These are phyloP conservation scores for Dactylellina drechsleri DNA, from an alignment of 2,329 filamentous ascomycete genomes.

Conservation along the genomic window DNA sequence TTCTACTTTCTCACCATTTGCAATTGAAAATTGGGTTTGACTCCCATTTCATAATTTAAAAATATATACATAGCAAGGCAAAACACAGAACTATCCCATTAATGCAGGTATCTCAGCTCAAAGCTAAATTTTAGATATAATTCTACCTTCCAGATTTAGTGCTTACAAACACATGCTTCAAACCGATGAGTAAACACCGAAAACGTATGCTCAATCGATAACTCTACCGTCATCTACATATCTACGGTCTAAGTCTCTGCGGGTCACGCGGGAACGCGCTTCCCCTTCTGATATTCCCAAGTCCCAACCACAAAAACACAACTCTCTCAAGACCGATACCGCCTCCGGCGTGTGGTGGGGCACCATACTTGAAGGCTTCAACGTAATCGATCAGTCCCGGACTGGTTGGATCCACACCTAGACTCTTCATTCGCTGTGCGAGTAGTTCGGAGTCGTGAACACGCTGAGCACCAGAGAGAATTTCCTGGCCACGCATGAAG, in stretches of 20 bases:
- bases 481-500: slow-evolving; percentile 92
- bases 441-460: slow-evolving; percentile 82
- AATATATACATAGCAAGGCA: too few species aligned
- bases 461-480: slow-evolving; percentile 90
- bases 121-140: too few species aligned
- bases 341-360: slow-evolving; percentile 89
- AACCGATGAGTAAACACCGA: too few species aligned
- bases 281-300: slow-evolving; percentile 58
- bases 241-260: slow-evolving; percentile 58
- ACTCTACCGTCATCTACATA: not conserved
- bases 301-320: slow-evolving; percentile 64
- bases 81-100: too few species aligned
- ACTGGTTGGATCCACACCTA: slow-evolving; percentile 81
- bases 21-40: too few species aligned
- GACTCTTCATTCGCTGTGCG: slow-evolving; percentile 77
- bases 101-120: too few species aligned
- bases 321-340: slow-evolving; percentile 91
- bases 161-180: not conserved
- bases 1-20: too few species aligned
- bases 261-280: slow-evolving; percentile 59
- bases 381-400: slow-evolving; percentile 88
- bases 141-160: not conserved
- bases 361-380: slow-evolving; percentile 83
- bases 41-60: too few species aligned
- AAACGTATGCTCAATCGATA: not conserved